These are phyloP conservation scores for Aspergillus asperescens DNA, from an alignment of 495 filamentous ascomycete species.

Conservation along the genomic window DNA sequence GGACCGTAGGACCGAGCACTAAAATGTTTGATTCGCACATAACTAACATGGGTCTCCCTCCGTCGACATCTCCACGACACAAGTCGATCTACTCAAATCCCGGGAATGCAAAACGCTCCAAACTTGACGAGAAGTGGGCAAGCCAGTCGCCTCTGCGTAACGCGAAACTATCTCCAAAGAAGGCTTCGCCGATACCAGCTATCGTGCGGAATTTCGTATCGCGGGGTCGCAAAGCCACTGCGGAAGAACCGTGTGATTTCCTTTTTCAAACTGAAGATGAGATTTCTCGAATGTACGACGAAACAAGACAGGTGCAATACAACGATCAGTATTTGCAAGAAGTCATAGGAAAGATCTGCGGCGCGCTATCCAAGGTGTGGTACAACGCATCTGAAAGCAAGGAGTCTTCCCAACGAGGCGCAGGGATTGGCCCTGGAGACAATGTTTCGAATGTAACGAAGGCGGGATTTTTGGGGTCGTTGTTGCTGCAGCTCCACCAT, in stretches of 20 bases:
- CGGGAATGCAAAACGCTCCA: conserved; percentile 41
- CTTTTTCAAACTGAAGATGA: conserved; percentile 43
- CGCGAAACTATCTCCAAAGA: conserved; percentile 40
- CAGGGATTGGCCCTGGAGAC: conserved; percentile 57
- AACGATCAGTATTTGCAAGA: conserved; percentile 50
- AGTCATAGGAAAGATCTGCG: conserved; percentile 50
- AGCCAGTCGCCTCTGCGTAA: conserved; percentile 36
- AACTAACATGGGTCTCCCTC: conserved; percentile 22
- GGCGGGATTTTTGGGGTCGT: conserved; percentile 63
- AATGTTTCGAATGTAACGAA: conserved; percentile 56
- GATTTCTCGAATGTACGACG: conserved; percentile 48
- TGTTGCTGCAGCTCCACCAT: conserved; percentile 71
- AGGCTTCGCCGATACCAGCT: conserved; percentile 44
- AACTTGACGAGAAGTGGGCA: conserved; percentile 40
- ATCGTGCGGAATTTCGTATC: conserved; percentile 43
- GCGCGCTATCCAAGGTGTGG: conserved; percentile 57
- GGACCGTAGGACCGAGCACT: conserved; percentile 18
- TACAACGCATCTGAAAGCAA: conserved; percentile 41
- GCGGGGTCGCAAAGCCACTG: conserved; percentile 25
- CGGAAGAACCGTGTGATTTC: conserved; percentile 42
- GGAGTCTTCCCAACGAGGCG: conserved; percentile 36
- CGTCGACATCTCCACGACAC: conserved; percentile 21
- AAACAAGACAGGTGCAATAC: conserved; percentile 48
- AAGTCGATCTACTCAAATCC: conserved; percentile 43
- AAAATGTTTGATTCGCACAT: conserved; percentile 35